Evolutionary conservation across 2,329 filamentous ascomycete species (phyloP).

Genomic region (Phaeosphaeria sp.): DNA sequence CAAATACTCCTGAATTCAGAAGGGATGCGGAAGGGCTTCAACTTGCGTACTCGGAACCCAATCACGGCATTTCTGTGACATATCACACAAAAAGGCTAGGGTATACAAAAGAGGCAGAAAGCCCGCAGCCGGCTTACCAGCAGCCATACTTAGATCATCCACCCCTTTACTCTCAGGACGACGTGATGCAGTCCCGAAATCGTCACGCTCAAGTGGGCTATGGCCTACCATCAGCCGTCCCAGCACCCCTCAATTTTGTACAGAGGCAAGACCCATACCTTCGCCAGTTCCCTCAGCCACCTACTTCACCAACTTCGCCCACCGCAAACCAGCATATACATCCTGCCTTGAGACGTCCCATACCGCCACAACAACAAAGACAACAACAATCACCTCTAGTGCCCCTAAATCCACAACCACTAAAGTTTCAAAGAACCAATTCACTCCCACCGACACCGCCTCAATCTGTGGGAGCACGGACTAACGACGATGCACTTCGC

Average conservation of each 20-base stretch:
- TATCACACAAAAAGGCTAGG: slow-evolving; percentile 1
- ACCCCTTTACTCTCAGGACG: slow-evolving; percentile 2
- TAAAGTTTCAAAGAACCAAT: slow-evolving; percentile 12
- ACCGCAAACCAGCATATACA: background rate
- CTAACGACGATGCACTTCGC: slow-evolving; percentile 14
- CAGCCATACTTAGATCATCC: slow-evolving; percentile 1
- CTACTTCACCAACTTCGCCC: slow-evolving; percentile 1
- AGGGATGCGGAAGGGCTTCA: slow-evolving; percentile 17
- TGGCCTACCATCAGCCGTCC: slow-evolving; percentile 1
- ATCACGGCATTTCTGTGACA: slow-evolving; percentile 1
- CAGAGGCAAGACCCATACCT: slow-evolving; percentile 4
- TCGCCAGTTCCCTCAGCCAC: slow-evolving; percentile 5
- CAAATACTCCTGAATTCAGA: slow-evolving; percentile 8
- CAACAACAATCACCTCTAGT: background rate
- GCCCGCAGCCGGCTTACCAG: slow-evolving; percentile 8
- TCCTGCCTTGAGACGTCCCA: slow-evolving; percentile 1
- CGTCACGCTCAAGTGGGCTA: slow-evolving; percentile 1
- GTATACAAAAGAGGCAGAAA: slow-evolving; percentile 13
- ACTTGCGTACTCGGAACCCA: slow-evolving; percentile 3
- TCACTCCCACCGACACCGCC: slow-evolving; percentile 19
- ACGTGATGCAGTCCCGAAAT: slow-evolving; percentile 3
- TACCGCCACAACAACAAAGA: background rate
- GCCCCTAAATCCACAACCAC: slow-evolving; percentile 11
- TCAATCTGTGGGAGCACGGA: slow-evolving; percentile 15
- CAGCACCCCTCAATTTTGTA: slow-evolving; percentile 3